phyloP scores from a whole-genome alignment of 768 basidiomycete species.

The Tylopilus balloui region DNA sequence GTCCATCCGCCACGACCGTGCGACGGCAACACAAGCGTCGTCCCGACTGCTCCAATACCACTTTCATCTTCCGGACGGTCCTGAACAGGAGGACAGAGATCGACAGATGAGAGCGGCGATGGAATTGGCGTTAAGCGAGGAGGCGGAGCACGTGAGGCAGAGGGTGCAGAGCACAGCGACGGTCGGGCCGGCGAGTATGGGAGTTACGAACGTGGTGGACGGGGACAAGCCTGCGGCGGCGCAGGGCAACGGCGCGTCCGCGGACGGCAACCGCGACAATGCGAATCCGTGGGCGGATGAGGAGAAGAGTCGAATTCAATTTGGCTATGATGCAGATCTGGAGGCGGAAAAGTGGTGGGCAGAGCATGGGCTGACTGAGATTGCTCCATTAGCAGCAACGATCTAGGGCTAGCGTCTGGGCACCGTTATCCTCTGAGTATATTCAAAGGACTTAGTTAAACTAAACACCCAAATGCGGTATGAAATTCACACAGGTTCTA shows the following conservation, averaged over 20 bases:
- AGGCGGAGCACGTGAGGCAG: slow-evolving; percentile 4
- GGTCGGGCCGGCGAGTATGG: background rate
- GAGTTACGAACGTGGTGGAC: background rate
- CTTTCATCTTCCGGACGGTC: slow-evolving; percentile 55
- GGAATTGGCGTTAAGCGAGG: slow-evolving; percentile 34
- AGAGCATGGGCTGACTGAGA: slow-evolving; percentile 31
- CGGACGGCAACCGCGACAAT: slow-evolving; percentile 27
- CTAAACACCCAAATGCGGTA: background rate
- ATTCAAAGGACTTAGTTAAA: too few relatives aligned
- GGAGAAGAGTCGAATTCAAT: slow-evolving; percentile 43
- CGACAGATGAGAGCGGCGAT: slow-evolving; percentile 46
- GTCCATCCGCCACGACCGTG: slow-evolving; percentile 45
- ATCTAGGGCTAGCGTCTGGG: too few relatives aligned
- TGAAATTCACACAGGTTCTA: background rate
- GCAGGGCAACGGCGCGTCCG: too few relatives aligned
- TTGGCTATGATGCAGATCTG: slow-evolving; percentile 51
- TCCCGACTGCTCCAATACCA: slow-evolving; percentile 48
- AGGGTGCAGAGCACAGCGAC: slow-evolving; percentile 13
- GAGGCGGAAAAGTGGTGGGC: slow-evolving; percentile 51
- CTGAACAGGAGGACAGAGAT: slow-evolving; percentile 49
- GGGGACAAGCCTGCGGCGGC: too few relatives aligned
- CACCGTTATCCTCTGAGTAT: too few relatives aligned
- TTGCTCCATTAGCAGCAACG: too few relatives aligned
- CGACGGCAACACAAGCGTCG: slow-evolving; percentile 44
- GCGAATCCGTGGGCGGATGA: slow-evolving; percentile 58